These are phyloP conservation scores for Kazachstania bromeliacearum DNA, from an alignment of 805 yeast species.

Conservation along the genomic window DNA sequence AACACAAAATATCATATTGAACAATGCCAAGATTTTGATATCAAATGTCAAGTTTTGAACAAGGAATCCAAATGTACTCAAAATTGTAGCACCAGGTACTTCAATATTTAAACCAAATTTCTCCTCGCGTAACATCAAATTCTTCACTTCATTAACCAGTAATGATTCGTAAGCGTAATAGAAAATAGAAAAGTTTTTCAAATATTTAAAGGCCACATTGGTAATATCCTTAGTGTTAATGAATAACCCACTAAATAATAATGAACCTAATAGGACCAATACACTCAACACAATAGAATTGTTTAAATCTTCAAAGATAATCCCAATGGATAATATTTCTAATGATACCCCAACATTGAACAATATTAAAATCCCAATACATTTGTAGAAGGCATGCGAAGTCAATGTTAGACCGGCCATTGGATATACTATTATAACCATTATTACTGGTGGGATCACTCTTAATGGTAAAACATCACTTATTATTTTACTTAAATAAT, in stretches of 20 bases:
- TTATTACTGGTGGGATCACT: constrained; percentile 80
- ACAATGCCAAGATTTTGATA: constrained; percentile 45
- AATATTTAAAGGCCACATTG: constrained; percentile 49
- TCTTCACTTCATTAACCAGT: constrained; percentile 85
- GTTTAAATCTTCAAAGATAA: constrained; percentile 78
- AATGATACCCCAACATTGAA: constrained; percentile 83
- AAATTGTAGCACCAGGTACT: constrained; percentile 95
- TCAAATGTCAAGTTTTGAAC: constrained; percentile 69
- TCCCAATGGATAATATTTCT: constrained; percentile 81
- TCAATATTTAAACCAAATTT: constrained; percentile 91
- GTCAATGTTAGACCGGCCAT: constrained; percentile 79
- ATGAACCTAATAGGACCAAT: constrained; percentile 68
- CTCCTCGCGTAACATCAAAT: constrained; percentile 71
- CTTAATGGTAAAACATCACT: constrained; percentile 92
- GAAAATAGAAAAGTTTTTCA: constrained; percentile 80
- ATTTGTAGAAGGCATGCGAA: constrained; percentile 61
- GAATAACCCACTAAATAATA: constrained; percentile 88
- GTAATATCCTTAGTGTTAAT: constrained; percentile 68
- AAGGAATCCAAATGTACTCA: constrained; percentile 90
- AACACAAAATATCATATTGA: constrained; percentile 49
- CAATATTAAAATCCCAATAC: constrained; percentile 58
- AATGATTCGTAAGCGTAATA: constrained; percentile 94
- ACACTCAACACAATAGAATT: constrained; percentile 88
- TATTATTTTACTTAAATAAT: constrained; percentile 72
- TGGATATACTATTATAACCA: constrained; percentile 78